Base-by-base conservation (phyloP, 2,329 filamentous ascomycete species). In the Alternaria sp. region DNA sequence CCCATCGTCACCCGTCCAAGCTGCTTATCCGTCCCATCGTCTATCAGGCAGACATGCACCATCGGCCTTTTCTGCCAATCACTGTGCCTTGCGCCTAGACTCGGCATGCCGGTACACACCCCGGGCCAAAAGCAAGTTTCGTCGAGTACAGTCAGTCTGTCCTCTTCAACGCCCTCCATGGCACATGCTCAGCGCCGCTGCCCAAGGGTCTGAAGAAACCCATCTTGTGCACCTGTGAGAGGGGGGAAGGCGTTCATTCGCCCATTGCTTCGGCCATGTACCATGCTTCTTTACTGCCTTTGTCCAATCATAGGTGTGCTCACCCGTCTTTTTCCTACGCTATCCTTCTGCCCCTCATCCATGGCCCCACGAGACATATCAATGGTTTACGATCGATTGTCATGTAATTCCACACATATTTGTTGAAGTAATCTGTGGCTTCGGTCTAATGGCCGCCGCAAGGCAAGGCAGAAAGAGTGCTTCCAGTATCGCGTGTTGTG, bases 71-170 rank as follows among this genome's bases (percentile, higher is more conserved):
- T 21, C 47, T 43, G 45, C 71, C 69, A 71, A 68, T 73, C 66
- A 65, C 58, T 33, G 20, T 55, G 26, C 12, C 45, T 26, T 6
- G 9, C 10, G 18, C 41, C 37, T 15, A 12, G 30, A 15, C 21
- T 71, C 70, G 70, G 67, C 51, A 67, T 70, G 66, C 69, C 71
- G 69, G 64, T 49, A 23, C 58, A 63, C 28, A 58, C 58, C 57
- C 49, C 37, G 37, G 56, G 55, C 21, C 62, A 69, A 70, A 65
- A 66, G 63, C 58, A 66, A 66, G 59, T 57, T 55, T 9, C 20
- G 30, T 45, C 53, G n/a, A 41, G 37, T 53, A 53, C 37, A 41
- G 37, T 20, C 30, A 11, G 30, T 53, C 20, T 28, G 23, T 46
- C n/a, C 14, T 46, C 15, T 30, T 28, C 33, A 9, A 43, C 53